Base-by-base conservation (phyloP, 1,284 basidiomycete species). In the Coriolopsis trogii region DNA sequence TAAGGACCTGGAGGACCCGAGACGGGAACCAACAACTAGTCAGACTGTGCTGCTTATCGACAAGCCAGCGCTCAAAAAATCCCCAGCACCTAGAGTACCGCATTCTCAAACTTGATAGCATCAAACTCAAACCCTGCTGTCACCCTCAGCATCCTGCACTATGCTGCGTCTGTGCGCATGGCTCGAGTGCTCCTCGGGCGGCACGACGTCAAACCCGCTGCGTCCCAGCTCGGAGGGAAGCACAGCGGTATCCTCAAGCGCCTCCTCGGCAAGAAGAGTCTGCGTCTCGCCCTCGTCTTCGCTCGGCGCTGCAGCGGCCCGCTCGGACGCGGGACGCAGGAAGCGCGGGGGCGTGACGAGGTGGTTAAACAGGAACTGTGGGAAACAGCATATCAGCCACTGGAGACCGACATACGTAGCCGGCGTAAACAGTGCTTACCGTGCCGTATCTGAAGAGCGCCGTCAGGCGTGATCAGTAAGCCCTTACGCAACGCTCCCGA, bases 141-240 rank as follows among this genome's bases (percentile, higher is more conserved):
- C 41, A 26, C 25, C 46, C 10, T 41, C 49, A 43, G 48, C 44
- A 23, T 15, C 42, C 30, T 44, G 31, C 31, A 16, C 15, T 3
- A 31, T 34, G 8, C 21, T 20, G 28, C 20, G 41, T 4, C 26
- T 12, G 20, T 57, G 55, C 15, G 51, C 41, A 24, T 55, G 57
- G 12, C 28, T 26, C 16, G 58, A 31, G 36, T 53, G 60, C 45
- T 62, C 59, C 43, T 63, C 60, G n/a, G 64, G 63, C 1, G 87
- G 87, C 16, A 89, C 71, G 31, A 89, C 85, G 65, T 89, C 87
- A 65, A 74, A 90, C 25, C 87, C 87, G 61, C 84, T 74, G 65
- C 78, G 82, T 7, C 86, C 87, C 24, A 89, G 72, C 63, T 89
- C 87, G 9, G 79, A 81, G n/a, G 89, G 90, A 21, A 91, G 74